A percentile compares a stretch with the other conserved stretches of the same genome.
phyloP scores from a whole-genome alignment of 2,329 filamentous ascomycete genomes.

The Aspergillus aculeatinus region DNA sequence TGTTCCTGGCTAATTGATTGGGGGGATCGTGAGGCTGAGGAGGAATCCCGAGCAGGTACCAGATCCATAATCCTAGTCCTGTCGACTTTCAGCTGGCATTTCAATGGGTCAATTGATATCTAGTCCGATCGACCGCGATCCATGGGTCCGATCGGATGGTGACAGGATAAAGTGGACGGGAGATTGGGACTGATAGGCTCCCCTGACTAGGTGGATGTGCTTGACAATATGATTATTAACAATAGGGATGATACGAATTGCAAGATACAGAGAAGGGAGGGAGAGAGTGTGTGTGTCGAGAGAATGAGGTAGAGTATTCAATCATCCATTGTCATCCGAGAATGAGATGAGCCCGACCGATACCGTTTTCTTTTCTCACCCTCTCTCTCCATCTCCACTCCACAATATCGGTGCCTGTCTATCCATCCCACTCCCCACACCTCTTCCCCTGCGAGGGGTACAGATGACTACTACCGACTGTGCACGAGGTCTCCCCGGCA shows the following conservation, averaged over 20 bases:
- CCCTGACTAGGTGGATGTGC: too few relatives aligned
- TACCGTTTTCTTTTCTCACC: background rate
- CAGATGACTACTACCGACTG: background rate
- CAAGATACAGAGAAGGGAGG: too few relatives aligned
- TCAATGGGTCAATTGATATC: background rate
- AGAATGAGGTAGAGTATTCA: background rate
- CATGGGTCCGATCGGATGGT: constrained; percentile 4
- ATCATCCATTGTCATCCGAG: background rate
- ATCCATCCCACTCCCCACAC: background rate
- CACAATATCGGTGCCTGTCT: background rate
- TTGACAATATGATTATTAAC: too few relatives aligned
- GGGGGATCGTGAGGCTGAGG: constrained; percentile 8
- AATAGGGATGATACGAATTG: too few relatives aligned
- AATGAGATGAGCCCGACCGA: background rate
- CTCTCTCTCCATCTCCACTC: background rate
- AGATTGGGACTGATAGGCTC: background rate
- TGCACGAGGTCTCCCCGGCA: background rate
- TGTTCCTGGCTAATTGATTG: constrained; percentile 12
- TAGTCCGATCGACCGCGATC: constrained; percentile 2
- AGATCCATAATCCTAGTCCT: background rate
- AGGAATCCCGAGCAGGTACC: background rate
- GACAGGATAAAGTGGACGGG: background rate
- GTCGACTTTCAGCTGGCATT: constrained; percentile 2
- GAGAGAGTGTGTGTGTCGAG: background rate
- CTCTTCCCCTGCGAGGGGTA: background rate